A percentile compares a stretch with the other conserved stretches of the same genome.
Conservation (phyloP, 2,329 filamentous ascomycete genomes). For the Trichoderma oligosporum region DNA sequence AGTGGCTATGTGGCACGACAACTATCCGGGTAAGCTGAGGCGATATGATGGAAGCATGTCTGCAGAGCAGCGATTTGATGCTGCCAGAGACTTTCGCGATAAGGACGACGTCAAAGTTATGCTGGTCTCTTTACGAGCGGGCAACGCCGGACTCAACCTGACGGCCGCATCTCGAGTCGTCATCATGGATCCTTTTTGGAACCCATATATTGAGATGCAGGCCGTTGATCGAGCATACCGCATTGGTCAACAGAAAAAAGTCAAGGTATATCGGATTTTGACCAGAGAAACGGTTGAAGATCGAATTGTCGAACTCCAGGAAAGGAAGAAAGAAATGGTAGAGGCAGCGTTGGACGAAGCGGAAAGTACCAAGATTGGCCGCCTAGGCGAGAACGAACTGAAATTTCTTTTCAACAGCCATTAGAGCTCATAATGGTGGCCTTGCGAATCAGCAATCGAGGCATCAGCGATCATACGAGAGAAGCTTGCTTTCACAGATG, state of each 20-base stretch:
- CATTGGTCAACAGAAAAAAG: conserved; percentile 71
- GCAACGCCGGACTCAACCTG: conserved; percentile 80
- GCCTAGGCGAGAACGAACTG: conserved; percentile 64
- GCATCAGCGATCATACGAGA: too few species aligned
- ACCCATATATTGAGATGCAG: conserved; percentile 88
- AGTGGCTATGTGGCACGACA: conserved; percentile 63
- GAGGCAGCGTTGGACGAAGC: conserved; percentile 76
- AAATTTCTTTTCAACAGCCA: conserved; percentile 58
- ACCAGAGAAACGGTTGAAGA: conserved; percentile 80
- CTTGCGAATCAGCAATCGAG: not conserved
- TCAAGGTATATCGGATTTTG: conserved; percentile 76
- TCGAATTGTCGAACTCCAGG: conserved; percentile 73
- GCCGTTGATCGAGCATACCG: conserved; percentile 86
- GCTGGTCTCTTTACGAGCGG: conserved; percentile 77
- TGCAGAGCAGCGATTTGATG: conserved; percentile 61
- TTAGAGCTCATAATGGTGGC: not conserved
- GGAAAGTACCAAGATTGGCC: conserved; percentile 61
- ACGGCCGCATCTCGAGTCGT: conserved; percentile 80
- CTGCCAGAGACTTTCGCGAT: conserved; percentile 62
- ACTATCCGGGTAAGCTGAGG: conserved; percentile 56
- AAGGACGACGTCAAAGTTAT: conserved; percentile 67
- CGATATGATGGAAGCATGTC: conserved; percentile 82
- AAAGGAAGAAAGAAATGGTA: conserved; percentile 73
- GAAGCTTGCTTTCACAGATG: too few species aligned
- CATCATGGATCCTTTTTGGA: conserved; percentile 92